A percentile compares a stretch with the other conserved stretches of the same genome.
These are phyloP conservation scores for Pleurotus djamor DNA, from an alignment of 768 basidiomycete genomes.

Conservation along the genomic window DNA sequence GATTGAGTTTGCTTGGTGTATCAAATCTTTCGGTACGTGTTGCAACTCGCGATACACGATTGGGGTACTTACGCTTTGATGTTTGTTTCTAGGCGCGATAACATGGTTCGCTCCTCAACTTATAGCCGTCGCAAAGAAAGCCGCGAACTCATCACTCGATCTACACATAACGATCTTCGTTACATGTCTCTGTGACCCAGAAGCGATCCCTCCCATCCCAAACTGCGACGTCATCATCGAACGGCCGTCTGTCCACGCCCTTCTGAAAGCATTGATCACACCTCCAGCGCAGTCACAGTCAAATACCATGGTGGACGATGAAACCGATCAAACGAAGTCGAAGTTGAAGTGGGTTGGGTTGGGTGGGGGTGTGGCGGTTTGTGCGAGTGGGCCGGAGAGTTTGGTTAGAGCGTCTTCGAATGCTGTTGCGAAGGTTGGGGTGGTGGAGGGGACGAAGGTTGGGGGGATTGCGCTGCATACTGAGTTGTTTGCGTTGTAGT, in stretches of 20 bases:
- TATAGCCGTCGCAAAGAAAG: constrained; percentile 32
- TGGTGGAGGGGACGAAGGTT: constrained; percentile 35
- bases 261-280: constrained; percentile 42
- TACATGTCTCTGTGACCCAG: constrained; percentile 73
- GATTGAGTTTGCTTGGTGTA: constrained; percentile 83
- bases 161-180: constrained; percentile 75
- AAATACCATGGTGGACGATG: not conserved
- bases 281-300: not conserved
- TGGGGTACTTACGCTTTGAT: too few species aligned
- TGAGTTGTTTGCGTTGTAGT: constrained; percentile 59
- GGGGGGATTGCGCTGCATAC: constrained; percentile 76
- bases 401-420: constrained; percentile 73
- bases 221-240: constrained; percentile 55
- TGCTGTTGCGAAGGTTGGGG: constrained; percentile 66
- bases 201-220: constrained; percentile 61
- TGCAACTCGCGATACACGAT: not conserved
- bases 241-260: constrained; percentile 44
- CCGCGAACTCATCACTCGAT: constrained; percentile 43
- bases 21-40: constrained; percentile 64
- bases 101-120: constrained; percentile 40
- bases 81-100: constrained; percentile 27
- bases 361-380: constrained; percentile 69
- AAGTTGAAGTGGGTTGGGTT: constrained; percentile 27
- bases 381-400: constrained; percentile 77
- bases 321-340: not conserved